Evolutionary conservation across 805 yeast genomes (phyloP).

Genomic region (Lachancea fermentati): DNA sequence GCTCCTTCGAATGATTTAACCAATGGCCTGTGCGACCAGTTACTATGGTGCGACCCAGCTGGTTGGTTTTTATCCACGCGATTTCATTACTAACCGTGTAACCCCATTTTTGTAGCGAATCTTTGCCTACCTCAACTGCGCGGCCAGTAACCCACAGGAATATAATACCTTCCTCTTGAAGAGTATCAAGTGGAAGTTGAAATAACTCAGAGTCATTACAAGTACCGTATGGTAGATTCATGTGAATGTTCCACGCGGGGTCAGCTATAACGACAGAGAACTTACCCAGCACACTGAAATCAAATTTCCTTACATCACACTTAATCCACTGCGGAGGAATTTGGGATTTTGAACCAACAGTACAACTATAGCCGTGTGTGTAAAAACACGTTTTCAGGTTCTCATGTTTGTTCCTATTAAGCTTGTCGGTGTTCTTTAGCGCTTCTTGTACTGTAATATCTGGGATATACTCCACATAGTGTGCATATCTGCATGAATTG

Average conservation of each 20-base stretch:
- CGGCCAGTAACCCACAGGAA: constrained; percentile 95
- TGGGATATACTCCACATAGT: constrained; percentile 49
- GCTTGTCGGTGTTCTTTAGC: not conserved
- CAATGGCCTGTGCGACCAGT: constrained; percentile 97
- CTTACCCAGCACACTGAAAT: constrained; percentile 67
- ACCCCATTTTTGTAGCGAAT: constrained; percentile 77
- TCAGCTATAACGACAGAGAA: constrained; percentile 84
- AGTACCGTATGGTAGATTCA: constrained; percentile 73
- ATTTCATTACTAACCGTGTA: constrained; percentile 71
- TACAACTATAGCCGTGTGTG: constrained; percentile 33
- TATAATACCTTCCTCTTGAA: constrained; percentile 81
- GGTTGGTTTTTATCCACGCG: constrained; percentile 89
- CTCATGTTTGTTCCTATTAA: constrained; percentile 17
- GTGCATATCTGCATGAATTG: constrained; percentile 73
- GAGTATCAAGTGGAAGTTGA: constrained; percentile 54
- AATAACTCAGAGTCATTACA: constrained; percentile 72
- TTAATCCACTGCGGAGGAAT: constrained; percentile 78
- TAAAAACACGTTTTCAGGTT: constrained; percentile 28
- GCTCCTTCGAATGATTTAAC: constrained; percentile 94
- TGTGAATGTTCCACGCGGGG: constrained; percentile 96
- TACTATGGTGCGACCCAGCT: constrained; percentile 78
- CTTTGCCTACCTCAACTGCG: constrained; percentile 82
- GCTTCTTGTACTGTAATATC: constrained; percentile 20
- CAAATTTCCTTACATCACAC: constrained; percentile 73
- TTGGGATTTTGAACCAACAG: constrained; percentile 29